phyloP scores from a whole-genome alignment of 2,329 filamentous ascomycete genomes.

The Aspergillus unguis region DNA sequence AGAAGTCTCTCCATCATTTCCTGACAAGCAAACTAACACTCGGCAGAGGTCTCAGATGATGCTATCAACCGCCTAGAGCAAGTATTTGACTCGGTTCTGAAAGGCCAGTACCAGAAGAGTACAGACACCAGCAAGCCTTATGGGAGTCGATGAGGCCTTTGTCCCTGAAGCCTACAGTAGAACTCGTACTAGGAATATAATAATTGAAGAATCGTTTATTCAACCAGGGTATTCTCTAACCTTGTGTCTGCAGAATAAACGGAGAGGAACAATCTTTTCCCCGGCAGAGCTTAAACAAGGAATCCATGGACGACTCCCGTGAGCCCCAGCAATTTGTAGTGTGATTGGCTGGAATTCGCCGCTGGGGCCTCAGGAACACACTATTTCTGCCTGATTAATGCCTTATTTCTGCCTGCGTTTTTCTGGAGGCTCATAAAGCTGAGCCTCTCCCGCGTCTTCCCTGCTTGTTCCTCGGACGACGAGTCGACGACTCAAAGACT shows the following conservation, averaged over 20 bases:
- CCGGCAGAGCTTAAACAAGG: background rate
- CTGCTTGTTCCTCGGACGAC: constrained; percentile 37
- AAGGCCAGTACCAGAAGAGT: constrained; percentile 32
- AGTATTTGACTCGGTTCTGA: constrained; percentile 49
- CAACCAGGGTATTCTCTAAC: background rate
- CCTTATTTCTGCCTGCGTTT: constrained; percentile 30
- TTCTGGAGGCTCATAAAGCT: constrained; percentile 20
- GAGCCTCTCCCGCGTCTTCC: constrained; percentile 21
- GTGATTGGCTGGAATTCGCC: constrained; percentile 13
- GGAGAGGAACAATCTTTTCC: background rate
- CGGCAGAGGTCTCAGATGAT: constrained; percentile 61
- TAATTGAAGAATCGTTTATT: too few species aligned
- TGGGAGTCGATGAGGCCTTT: constrained; percentile 25
- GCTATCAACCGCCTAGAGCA: constrained; percentile 56
- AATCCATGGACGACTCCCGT: constrained; percentile 16
- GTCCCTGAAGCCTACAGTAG: too few species aligned
- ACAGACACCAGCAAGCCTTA: constrained; percentile 32
- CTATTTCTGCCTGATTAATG: constrained; percentile 13
- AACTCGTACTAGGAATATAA: too few species aligned
- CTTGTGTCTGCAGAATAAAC: background rate
- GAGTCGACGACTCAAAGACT: constrained; percentile 28
- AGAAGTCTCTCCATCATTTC: background rate
- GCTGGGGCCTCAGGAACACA: constrained; percentile 24
- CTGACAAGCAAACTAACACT: constrained; percentile 20
- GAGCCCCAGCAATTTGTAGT: background rate